These are phyloP conservation scores for Lyophyllum semitale DNA, from an alignment of 768 basidiomycete species.

Conservation along the genomic window DNA sequence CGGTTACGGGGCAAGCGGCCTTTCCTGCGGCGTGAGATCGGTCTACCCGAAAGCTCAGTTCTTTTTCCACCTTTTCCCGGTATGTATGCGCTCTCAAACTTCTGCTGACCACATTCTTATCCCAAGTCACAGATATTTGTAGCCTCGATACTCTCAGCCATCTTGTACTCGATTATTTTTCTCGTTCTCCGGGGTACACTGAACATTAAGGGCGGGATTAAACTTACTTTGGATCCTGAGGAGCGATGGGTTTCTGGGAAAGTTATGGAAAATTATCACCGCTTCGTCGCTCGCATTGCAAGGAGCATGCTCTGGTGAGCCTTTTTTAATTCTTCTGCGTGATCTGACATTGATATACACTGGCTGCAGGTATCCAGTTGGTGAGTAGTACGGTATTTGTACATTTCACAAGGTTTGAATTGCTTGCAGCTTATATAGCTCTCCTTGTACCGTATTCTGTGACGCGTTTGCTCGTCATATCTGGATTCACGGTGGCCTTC, in stretches of 20 bases:
- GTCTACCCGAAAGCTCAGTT: conserved; percentile 45
- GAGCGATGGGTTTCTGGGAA: conserved; percentile 41
- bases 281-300: conserved; percentile 62
- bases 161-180: conserved; percentile 59
- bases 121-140: conserved; percentile 51
- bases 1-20: conserved; percentile 53
- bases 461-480: conserved; percentile 46
- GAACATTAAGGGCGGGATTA: conserved; percentile 50
- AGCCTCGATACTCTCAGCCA: conserved; percentile 52
- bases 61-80: conserved; percentile 63
- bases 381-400: conserved; percentile 33
- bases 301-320: conserved; percentile 72
- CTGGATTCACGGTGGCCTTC: conserved; percentile 48
- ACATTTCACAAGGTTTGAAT: neutral
- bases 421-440: conserved; percentile 53
- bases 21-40: conserved; percentile 53
- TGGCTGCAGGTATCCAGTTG: conserved; percentile 55
- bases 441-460: conserved; percentile 66
- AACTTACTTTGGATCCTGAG: conserved; percentile 48
- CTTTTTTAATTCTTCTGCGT: neutral
- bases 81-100: conserved; percentile 42
- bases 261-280: conserved; percentile 51
- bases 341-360: conserved; percentile 7
- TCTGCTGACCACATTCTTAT: neutral
- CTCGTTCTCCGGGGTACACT: conserved; percentile 62